phyloP scores from a whole-genome alignment of 495 filamentous ascomycete species.

The Podospora conica region DNA sequence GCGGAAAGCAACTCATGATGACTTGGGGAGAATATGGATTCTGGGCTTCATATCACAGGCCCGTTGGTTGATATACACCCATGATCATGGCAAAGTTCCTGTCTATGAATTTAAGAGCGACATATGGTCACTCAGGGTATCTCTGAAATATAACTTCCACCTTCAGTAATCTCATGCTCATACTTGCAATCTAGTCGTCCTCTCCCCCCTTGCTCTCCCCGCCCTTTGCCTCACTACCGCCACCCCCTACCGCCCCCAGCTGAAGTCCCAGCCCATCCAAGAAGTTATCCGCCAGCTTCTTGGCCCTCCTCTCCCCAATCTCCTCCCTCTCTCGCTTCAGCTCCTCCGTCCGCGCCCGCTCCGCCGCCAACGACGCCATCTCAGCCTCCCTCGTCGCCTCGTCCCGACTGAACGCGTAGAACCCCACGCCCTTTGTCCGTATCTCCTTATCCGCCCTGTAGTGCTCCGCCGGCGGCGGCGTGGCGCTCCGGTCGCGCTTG shows the following conservation, averaged over 20 bases:
- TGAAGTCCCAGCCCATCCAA: constrained; percentile 50
- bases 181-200: not conserved
- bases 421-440: constrained; percentile 80
- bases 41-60: no score
- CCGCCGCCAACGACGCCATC: constrained; percentile 65
- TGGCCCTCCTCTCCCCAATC: constrained; percentile 51
- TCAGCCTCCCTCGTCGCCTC: constrained; percentile 57
- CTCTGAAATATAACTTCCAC: not conserved
- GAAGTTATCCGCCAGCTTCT: constrained; percentile 69
- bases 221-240: not conserved
- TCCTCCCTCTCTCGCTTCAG: constrained; percentile 50
- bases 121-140: not conserved
- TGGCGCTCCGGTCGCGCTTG: constrained; percentile 65
- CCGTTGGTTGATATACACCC: no score
- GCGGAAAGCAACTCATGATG: no score
- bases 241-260: not conserved
- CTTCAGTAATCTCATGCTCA: not conserved
- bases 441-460: constrained; percentile 82
- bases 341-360: constrained; percentile 63
- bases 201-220: not conserved
- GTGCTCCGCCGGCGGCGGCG: constrained; percentile 71
- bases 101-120: not conserved
- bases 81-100: not conserved
- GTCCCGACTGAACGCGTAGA: constrained; percentile 77
- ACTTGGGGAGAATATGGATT: no score